These are phyloP conservation scores for Dictyostelium firmibasis DNA, from an alignment of 78 protist genomes.

Conservation along the genomic window DNA sequence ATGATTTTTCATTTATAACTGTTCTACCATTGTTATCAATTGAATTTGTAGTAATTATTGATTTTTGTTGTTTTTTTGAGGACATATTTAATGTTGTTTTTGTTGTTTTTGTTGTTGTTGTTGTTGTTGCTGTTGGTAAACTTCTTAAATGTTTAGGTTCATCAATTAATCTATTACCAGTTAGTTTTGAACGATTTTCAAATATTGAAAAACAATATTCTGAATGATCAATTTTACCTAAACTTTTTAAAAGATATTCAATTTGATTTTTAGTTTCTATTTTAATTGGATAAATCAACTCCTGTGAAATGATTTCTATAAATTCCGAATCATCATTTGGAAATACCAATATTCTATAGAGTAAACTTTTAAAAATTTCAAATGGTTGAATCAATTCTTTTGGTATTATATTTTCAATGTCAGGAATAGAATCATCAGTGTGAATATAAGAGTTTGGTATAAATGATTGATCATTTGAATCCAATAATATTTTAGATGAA, in stretches of 20 bases:
- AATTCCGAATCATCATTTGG: neutral
- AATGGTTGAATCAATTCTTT: neutral
- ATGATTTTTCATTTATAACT: constrained; percentile 10
- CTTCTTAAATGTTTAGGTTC: neutral
- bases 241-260: neutral
- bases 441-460: neutral
- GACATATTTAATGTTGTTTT: neutral
- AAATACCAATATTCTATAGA: neutral
- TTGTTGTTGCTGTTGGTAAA: neutral
- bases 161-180: neutral
- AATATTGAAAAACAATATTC: neutral
- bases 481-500: neutral
- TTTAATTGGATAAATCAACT: neutral
- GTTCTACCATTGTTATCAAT: neutral
- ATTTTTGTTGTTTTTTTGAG: too few relatives aligned
- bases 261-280: neutral
- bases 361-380: neutral
- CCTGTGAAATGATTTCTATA: neutral
- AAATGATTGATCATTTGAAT: neutral
- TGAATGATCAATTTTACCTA: neutral
- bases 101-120: neutral
- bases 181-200: neutral
- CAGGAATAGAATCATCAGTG: neutral
- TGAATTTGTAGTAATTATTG: neutral
- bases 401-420: neutral